A percentile compares a stretch with the other conserved stretches of the same genome.
Evolutionary conservation across 805 yeast species (phyloP).

Genomic region (Lipomyces sp.): DNA sequence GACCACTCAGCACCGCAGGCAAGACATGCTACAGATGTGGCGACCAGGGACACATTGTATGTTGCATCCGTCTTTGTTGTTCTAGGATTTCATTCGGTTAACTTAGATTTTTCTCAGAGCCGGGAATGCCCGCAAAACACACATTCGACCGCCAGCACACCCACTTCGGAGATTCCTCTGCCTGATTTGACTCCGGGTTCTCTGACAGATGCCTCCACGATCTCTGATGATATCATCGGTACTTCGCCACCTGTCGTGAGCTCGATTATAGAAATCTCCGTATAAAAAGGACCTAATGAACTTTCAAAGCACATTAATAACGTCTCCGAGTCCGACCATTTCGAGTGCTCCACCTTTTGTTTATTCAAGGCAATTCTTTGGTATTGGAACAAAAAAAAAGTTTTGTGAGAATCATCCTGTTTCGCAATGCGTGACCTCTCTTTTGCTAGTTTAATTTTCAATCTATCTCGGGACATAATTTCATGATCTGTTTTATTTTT

Average conservation of each 20-base stretch:
- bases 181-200: slow-evolving; percentile 19
- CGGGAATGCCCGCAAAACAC: slow-evolving; percentile 27
- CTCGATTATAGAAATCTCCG: slow-evolving; percentile 1
- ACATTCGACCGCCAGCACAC: slow-evolving; percentile 9
- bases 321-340: too few relatives aligned
- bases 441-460: too few relatives aligned
- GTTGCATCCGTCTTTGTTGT: slow-evolving; percentile 35
- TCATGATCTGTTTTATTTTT: too few relatives aligned
- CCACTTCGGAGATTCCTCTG: slow-evolving; percentile 14
- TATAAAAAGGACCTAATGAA: neutral
- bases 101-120: neutral
- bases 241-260: slow-evolving; percentile 25
- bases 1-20: slow-evolving; percentile 35
- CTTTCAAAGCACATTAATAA: too few relatives aligned
- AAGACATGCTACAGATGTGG: slow-evolving; percentile 70
- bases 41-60: slow-evolving; percentile 76
- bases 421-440: too few relatives aligned
- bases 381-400: too few relatives aligned
- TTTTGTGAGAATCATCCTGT: too few relatives aligned
- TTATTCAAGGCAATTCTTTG: too few relatives aligned
- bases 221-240: slow-evolving; percentile 17
- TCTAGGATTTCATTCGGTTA: too few relatives aligned
- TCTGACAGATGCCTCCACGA: slow-evolving; percentile 25
- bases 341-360: too few relatives aligned
- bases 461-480: too few relatives aligned